Conservation (phyloP, 352 stramenopile genomes). For the Discostella stelligera region DNA sequence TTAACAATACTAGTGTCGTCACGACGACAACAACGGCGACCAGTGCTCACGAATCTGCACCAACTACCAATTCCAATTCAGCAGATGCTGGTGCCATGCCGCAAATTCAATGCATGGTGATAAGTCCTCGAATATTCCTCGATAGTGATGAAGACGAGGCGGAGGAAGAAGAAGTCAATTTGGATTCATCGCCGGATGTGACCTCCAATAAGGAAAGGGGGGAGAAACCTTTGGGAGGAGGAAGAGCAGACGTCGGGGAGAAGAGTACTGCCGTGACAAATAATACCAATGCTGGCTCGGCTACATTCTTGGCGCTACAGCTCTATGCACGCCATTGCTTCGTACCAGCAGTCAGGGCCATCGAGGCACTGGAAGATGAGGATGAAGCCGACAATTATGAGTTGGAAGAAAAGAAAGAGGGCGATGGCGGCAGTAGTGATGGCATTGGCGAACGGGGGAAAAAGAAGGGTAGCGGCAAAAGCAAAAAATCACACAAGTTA, state of each 20-base stretch:
- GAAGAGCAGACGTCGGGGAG: neutral
- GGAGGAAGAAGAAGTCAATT: constrained; percentile 3
- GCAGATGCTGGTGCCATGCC: neutral
- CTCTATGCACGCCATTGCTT: constrained; percentile 78
- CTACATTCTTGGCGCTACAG: constrained; percentile 62
- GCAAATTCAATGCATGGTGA: constrained; percentile 59
- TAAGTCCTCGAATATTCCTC: constrained; percentile 40
- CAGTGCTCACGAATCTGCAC: neutral
- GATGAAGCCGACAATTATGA: constrained; percentile 17
- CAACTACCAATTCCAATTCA: neutral
- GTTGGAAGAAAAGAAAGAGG: constrained; percentile 21
- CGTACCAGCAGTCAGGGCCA: constrained; percentile 64
- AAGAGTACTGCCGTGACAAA: neutral
- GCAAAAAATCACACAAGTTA: constrained; percentile 32
- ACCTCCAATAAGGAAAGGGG: neutral
- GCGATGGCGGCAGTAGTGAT: constrained; percentile 1
- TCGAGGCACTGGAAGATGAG: constrained; percentile 43
- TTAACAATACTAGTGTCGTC: constrained; percentile 20
- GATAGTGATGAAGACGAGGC: constrained; percentile 34
- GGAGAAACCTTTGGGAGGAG: neutral
- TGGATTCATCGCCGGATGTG: neutral
- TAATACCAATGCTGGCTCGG: constrained; percentile 28
- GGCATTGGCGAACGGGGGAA: constrained; percentile 1
- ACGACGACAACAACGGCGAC: neutral
- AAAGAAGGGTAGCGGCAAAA: neutral